A percentile compares a stretch with the other conserved stretches of the same genome.
Conservation (phyloP, 2,329 filamentous ascomycete genomes). For the Apiospora koreana region DNA sequence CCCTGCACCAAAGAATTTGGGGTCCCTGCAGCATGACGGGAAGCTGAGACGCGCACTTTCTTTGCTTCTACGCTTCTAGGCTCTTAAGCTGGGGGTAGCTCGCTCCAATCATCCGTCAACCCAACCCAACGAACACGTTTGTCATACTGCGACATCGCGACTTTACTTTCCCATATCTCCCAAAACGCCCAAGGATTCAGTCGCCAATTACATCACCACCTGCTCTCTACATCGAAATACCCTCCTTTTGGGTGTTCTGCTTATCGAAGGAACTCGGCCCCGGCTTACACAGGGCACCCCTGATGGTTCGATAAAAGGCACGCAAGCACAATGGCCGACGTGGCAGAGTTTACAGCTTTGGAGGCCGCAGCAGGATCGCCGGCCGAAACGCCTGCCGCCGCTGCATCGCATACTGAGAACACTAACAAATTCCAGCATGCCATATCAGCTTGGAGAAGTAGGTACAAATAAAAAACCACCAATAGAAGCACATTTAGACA, state of each 20-base stretch:
- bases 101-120: not conserved
- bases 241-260: not conserved
- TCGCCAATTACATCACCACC: not conserved
- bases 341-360: conserved; percentile 24
- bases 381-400: conserved; percentile 29
- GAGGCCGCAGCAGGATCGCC: conserved; percentile 23
- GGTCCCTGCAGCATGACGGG: not conserved
- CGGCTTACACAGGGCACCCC: not conserved
- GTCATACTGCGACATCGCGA: not conserved
- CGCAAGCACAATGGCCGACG: conserved; percentile 25
- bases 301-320: not conserved
- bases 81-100: conserved; percentile 1
- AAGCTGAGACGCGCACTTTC: not conserved
- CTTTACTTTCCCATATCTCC: not conserved
- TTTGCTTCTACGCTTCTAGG: not conserved
- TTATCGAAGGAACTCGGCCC: not conserved
- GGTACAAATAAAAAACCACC: conserved; percentile 22
- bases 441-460: conserved; percentile 95
- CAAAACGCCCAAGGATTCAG: not conserved
- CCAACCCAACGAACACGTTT: conserved; percentile 4
- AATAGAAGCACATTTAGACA: not conserved
- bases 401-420: conserved; percentile 45
- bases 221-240: not conserved
- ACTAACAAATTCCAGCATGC: conserved; percentile 96
- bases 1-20: not conserved